Conservation (phyloP, 768 basidiomycete genomes). For the Phylloporus sp. region DNA sequence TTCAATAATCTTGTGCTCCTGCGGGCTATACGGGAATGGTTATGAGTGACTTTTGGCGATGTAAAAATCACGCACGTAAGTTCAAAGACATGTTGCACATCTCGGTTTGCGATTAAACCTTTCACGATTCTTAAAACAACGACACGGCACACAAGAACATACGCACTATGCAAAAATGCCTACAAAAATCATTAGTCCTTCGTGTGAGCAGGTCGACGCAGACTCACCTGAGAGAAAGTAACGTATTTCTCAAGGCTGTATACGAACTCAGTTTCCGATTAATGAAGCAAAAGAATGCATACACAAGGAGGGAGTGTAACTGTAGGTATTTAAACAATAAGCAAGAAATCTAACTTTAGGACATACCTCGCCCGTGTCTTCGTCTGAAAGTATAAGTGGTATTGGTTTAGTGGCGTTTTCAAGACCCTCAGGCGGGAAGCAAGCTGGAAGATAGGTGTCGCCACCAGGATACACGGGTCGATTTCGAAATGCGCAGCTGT, state of each 20-base stretch:
- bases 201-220: slow-evolving; percentile 28
- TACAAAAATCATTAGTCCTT: slow-evolving; percentile 27
- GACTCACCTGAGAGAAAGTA: slow-evolving; percentile 27
- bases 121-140: neutral
- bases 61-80: slow-evolving; percentile 13
- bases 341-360: neutral
- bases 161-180: slow-evolving; percentile 23
- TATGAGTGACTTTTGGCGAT: slow-evolving; percentile 13
- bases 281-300: slow-evolving; percentile 16
- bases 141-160: neutral
- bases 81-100: slow-evolving; percentile 27
- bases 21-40: slow-evolving; percentile 27
- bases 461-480: slow-evolving; percentile 32
- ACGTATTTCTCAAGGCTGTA: slow-evolving; percentile 33
- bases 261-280: slow-evolving; percentile 39
- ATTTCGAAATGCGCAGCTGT: slow-evolving; percentile 46
- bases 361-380: slow-evolving; percentile 47
- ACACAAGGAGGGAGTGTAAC: slow-evolving; percentile 61
- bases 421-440: slow-evolving; percentile 43
- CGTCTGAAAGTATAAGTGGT: slow-evolving; percentile 36
- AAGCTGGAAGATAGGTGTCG: slow-evolving; percentile 47
- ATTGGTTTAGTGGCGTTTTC: slow-evolving; percentile 12
- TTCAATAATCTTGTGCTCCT: slow-evolving; percentile 57
- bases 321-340: slow-evolving; percentile 16
- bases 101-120: slow-evolving; percentile 27